Conservation (phyloP, 805 yeast genomes). For the Nakazawaea anatomiae region DNA sequence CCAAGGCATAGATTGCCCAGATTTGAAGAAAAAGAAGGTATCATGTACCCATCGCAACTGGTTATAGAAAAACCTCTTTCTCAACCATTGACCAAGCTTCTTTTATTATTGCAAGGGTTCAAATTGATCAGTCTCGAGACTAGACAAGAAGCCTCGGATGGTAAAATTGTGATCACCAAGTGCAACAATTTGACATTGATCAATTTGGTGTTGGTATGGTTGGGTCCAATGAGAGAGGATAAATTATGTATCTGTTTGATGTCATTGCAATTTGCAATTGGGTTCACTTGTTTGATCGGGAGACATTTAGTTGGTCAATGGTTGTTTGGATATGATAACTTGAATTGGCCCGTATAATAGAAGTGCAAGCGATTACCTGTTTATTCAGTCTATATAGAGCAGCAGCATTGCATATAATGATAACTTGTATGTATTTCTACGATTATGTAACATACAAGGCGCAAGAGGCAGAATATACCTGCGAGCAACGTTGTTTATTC, state of each 20-base stretch:
- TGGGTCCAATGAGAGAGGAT: slow-evolving; percentile 90
- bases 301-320: slow-evolving; percentile 85
- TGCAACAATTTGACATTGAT: slow-evolving; percentile 86
- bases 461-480: too few species aligned
- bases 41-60: slow-evolving; percentile 69
- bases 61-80: slow-evolving; percentile 29
- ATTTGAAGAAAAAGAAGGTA: slow-evolving; percentile 60
- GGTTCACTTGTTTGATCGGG: slow-evolving; percentile 56
- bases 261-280: slow-evolving; percentile 56
- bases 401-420: too few species aligned
- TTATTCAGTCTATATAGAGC: too few species aligned
- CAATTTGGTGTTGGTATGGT: slow-evolving; percentile 74
- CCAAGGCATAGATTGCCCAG: slow-evolving; percentile 93
- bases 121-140: slow-evolving; percentile 39
- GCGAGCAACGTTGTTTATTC: too few species aligned
- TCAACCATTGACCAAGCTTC: slow-evolving; percentile 27
- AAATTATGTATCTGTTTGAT: slow-evolving; percentile 56
- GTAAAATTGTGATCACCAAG: slow-evolving; percentile 24
- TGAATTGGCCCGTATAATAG: slow-evolving; percentile 19
- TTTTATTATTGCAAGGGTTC: slow-evolving; percentile 42
- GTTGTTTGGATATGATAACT: slow-evolving; percentile 85
- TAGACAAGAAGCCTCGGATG: slow-evolving; percentile 16
- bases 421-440: too few species aligned
- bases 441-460: too few species aligned
- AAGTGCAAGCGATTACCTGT: too few species aligned